Evolutionary conservation across 345 rosid species (phyloP).

Genomic region (Rhodomyrtus tomentosa): DNA sequence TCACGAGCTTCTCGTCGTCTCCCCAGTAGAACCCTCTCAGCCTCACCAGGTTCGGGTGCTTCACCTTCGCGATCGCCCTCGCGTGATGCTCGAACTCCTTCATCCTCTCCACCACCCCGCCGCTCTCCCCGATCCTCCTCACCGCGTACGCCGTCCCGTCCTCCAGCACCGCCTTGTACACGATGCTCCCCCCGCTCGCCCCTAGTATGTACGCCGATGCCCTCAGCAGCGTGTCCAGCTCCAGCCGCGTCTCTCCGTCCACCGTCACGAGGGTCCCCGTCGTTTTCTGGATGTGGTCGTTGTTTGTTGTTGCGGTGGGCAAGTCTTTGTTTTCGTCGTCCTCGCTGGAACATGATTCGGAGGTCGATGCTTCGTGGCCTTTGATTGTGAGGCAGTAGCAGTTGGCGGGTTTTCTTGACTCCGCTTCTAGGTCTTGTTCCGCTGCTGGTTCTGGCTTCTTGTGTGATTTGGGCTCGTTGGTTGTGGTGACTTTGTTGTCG

Average conservation of each 20-base stretch:
- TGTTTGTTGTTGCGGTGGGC: background rate
- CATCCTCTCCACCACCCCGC: conserved; percentile 17
- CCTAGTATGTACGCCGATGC: conserved; percentile 83
- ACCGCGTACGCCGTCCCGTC: conserved; percentile 68
- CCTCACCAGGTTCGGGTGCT: conserved; percentile 65
- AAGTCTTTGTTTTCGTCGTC: conserved; percentile 8
- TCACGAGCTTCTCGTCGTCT: conserved; percentile 71
- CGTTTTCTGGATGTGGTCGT: conserved; percentile 1
- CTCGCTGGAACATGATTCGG: conserved; percentile 40
- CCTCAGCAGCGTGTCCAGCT: conserved; percentile 60
- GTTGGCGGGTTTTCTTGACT: conserved; percentile 13
- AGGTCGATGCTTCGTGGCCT: conserved; percentile 38
- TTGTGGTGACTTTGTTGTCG: background rate
- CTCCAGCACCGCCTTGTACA: conserved; percentile 77
- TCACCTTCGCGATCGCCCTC: conserved; percentile 44
- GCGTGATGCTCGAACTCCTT: conserved; percentile 73
- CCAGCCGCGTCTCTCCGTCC: conserved; percentile 61
- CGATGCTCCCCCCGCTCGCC: conserved; percentile 48
- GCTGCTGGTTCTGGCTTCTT: conserved; percentile 14
- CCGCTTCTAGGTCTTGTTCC: background rate
- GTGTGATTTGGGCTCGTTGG: conserved; percentile 7
- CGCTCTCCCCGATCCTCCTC: conserved; percentile 72
- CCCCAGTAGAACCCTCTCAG: conserved; percentile 86
- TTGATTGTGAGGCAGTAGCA: conserved; percentile 49
- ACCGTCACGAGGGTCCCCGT: conserved; percentile 47